phyloP scores from a whole-genome alignment of 306 rosid species.

The Cyclanthera cordifolia region DNA sequence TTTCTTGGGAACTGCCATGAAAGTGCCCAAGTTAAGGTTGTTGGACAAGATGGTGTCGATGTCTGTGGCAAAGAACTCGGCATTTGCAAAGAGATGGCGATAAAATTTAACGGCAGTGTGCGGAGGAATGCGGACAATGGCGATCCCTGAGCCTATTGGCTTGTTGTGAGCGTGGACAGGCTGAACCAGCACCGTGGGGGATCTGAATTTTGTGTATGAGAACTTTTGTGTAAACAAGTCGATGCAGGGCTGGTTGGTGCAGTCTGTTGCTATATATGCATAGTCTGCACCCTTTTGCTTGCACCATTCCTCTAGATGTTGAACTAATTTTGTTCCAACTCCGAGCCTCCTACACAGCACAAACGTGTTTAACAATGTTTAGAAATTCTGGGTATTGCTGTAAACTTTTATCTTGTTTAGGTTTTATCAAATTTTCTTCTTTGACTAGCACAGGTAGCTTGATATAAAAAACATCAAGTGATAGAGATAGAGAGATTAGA shows the following conservation, averaged over 20 bases:
- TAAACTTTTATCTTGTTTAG: not conserved
- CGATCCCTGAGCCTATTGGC: slow-evolving; percentile 25
- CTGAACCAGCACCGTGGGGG: slow-evolving; percentile 59
- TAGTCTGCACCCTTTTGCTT: slow-evolving; percentile 55
- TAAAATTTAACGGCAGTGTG: slow-evolving; percentile 33
- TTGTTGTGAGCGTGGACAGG: slow-evolving; percentile 82
- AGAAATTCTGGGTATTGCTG: not conserved
- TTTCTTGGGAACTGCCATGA: slow-evolving; percentile 66
- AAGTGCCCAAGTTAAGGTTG: slow-evolving; percentile 65
- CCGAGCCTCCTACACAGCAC: slow-evolving; percentile 64
- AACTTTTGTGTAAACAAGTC: slow-evolving; percentile 65
- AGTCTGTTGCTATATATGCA: slow-evolving; percentile 82
- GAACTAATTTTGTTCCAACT: slow-evolving; percentile 62
- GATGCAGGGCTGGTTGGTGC: slow-evolving; percentile 72
- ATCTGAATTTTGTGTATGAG: slow-evolving; percentile 60
- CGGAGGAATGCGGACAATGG: slow-evolving; percentile 33
- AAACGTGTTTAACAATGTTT: slow-evolving; percentile 13
- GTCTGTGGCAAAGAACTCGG: slow-evolving; percentile 72
- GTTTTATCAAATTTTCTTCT: slow-evolving; percentile 4
- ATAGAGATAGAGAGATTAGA: not conserved
- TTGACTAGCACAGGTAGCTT: slow-evolving; percentile 3
- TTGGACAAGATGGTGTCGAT: slow-evolving; percentile 45
- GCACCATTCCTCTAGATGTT: slow-evolving; percentile 74
- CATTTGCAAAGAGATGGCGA: slow-evolving; percentile 31
- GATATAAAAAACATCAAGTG: not conserved